Evolutionary conservation across 768 basidiomycete genomes (phyloP).

Genomic region (Mycena epipterygia): DNA sequence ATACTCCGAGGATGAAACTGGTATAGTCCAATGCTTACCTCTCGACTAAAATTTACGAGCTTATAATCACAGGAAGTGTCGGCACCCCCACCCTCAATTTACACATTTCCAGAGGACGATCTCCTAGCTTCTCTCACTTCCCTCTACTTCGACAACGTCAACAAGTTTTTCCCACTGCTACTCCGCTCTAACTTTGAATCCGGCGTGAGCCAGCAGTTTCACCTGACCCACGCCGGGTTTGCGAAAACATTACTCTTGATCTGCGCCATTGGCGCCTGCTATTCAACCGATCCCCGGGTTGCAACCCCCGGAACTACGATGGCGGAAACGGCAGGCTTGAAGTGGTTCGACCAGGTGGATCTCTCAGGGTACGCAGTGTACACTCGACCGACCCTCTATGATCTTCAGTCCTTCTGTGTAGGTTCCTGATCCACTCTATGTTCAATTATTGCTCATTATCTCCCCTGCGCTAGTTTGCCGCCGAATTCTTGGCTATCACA

Average conservation of each 20-base stretch:
- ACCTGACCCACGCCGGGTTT: too few relatives aligned
- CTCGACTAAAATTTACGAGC: neutral
- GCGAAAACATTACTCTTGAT: too few relatives aligned
- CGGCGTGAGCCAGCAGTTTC: too few relatives aligned
- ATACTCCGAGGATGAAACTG: too few relatives aligned
- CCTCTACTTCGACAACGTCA: neutral
- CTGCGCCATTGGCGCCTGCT: constrained; percentile 75
- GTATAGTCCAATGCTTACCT: too few relatives aligned
- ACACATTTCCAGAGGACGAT: neutral
- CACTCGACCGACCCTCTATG: constrained; percentile 74
- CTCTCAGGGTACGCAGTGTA: constrained; percentile 73
- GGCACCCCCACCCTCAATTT: neutral
- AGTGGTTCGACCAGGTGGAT: constrained; percentile 77
- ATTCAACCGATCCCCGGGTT: constrained; percentile 68
- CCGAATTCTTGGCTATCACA: constrained; percentile 62
- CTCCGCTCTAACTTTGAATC: neutral
- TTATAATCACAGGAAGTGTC: neutral
- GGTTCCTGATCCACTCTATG: constrained; percentile 38
- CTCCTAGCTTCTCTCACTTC: neutral
- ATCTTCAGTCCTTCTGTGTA: constrained; percentile 77
- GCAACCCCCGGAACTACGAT: constrained; percentile 44
- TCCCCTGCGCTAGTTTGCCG: constrained; percentile 57
- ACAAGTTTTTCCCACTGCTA: neutral
- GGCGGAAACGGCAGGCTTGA: constrained; percentile 69
- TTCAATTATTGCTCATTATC: neutral